phyloP scores from a whole-genome alignment of 768 basidiomycete genomes.

The Leccinum barrowsii region DNA sequence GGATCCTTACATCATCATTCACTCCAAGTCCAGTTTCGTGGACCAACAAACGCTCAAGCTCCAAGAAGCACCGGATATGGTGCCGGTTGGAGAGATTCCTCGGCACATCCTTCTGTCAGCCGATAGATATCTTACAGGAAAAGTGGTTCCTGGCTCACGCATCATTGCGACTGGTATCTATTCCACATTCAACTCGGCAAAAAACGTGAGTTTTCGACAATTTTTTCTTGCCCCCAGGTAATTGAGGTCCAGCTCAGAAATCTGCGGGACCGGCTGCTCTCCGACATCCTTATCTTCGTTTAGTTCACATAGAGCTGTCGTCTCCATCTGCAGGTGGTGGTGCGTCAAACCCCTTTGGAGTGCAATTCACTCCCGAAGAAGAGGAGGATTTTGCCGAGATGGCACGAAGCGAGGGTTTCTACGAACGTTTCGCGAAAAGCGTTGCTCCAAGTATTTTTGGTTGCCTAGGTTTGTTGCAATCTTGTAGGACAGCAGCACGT shows the following conservation, averaged over 20 bases:
- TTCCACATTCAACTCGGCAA: slow-evolving; percentile 89
- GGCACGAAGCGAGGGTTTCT: slow-evolving; percentile 84
- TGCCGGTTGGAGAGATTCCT: slow-evolving; percentile 96
- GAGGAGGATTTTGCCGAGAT: slow-evolving; percentile 95
- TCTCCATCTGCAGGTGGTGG: slow-evolving; percentile 70
- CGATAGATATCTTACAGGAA: slow-evolving; percentile 87
- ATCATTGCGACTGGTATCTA: slow-evolving; percentile 95
- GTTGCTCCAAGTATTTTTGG: slow-evolving; percentile 98
- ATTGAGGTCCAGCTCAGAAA: slow-evolving; percentile 45
- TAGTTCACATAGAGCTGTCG: slow-evolving; percentile 89
- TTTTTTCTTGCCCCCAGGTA: neutral
- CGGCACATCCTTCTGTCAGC: slow-evolving; percentile 90
- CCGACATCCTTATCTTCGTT: slow-evolving; percentile 90
- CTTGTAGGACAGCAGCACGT: neutral
- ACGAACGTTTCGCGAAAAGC: slow-evolving; percentile 89
- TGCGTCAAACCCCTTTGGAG: slow-evolving; percentile 79
- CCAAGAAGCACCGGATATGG: slow-evolving; percentile 99
- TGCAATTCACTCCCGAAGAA: slow-evolving; percentile 90
- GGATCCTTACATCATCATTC: slow-evolving; percentile 94
- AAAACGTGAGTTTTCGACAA: slow-evolving; percentile 53
- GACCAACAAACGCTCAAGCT: slow-evolving; percentile 96
- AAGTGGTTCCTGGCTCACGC: slow-evolving; percentile 94
- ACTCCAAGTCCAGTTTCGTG: slow-evolving; percentile 90
- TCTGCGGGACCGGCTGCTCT: slow-evolving; percentile 82
- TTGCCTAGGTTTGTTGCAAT: slow-evolving; percentile 63